Evolutionary conservation across 495 filamentous ascomycete genomes (phyloP), one percentile per base, ranked within the genome.

Genomic region (Penicillium robsamsonii): DNA sequence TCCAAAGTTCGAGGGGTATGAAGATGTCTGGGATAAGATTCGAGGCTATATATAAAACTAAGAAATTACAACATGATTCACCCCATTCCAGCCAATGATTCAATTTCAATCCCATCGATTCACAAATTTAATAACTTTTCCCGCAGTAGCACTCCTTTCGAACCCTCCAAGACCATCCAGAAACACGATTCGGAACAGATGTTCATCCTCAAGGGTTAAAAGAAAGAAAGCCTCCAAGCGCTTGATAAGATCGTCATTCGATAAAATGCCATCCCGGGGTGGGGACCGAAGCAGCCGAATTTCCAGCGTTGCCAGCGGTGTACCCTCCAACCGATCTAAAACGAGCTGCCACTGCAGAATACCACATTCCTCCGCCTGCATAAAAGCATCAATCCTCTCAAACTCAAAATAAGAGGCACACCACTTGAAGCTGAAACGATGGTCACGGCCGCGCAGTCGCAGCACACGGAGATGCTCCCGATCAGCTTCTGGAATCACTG

Each of bases 331-430:
- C 15, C 15, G 35, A 5, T 13, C 45, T n/a, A 12, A 82, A 87
- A 47, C 0, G 6, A 75, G 43, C 50, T 76, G 73, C 68, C 68
- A 76, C 45, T 76, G 63, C 9, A 76, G 37, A 12, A 76, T 50
- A 1, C 68, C 62, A 11, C 35, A 70, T 31, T 46, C 52, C 5
- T 65, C 53, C 2, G 47, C 41, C 5, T 33, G 46, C 64, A 75
- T 53, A 0, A 60, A 7, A 4, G 20, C 9, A 1, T 47, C 52
- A 12, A 72, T 10, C 0, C 50, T 50, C 10, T 68, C 53, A 27
- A 70, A 62, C 7, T 74, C 69, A 24, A 68, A 57, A 44, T 75
- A 73, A 6, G 49, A 50, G 1, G 59, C 65, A 38, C 55, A 61
- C 57, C 73, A 62, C 13, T 70, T 57, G 49, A 75, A 75, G 31